A percentile compares a stretch with the other conserved stretches of the same genome.
phyloP scores from a whole-genome alignment of 192 early-diverging fungal genomes.

The Backusella australiensis region DNA sequence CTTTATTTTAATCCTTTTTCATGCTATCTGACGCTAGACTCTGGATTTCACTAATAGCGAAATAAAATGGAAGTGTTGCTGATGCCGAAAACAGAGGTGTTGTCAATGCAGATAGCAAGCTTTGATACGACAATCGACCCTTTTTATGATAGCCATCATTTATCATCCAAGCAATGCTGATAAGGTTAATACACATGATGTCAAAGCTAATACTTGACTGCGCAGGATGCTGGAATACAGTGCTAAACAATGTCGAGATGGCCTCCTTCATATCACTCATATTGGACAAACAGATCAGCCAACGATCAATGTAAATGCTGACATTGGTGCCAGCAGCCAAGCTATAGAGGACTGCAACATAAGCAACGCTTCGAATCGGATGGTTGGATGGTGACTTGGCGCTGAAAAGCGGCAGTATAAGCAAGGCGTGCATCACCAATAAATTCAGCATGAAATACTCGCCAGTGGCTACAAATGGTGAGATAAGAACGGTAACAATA shows the following conservation, averaged over 20 bases:
- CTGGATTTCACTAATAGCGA: constrained; percentile 20
- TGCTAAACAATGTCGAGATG: neutral
- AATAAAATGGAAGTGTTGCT: constrained; percentile 26
- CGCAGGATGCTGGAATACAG: constrained; percentile 23
- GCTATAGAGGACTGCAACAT: constrained; percentile 5
- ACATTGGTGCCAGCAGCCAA: constrained; percentile 24
- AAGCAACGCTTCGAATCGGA: neutral
- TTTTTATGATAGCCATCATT: neutral
- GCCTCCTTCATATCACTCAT: neutral
- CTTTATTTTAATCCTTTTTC: neutral
- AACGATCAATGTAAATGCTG: constrained; percentile 7
- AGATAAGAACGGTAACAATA: constrained; percentile 13
- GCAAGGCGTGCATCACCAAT: constrained; percentile 27
- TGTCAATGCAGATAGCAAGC: neutral
- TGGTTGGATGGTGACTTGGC: neutral
- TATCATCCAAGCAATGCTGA: constrained; percentile 21
- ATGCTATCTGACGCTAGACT: neutral
- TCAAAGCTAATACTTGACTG: constrained; percentile 35
- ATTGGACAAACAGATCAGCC: neutral
- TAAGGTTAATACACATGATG: constrained; percentile 17
- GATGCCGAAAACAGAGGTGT: constrained; percentile 22
- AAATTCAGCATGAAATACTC: constrained; percentile 25
- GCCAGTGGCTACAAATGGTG: constrained; percentile 3
- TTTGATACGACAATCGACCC: neutral
- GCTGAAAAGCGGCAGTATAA: constrained; percentile 13